Percentiles rank a stretch among this genome's conserved stretches.
Conservation (phyloP, 331 rosid species). For the Rosa hybrid region DNA sequence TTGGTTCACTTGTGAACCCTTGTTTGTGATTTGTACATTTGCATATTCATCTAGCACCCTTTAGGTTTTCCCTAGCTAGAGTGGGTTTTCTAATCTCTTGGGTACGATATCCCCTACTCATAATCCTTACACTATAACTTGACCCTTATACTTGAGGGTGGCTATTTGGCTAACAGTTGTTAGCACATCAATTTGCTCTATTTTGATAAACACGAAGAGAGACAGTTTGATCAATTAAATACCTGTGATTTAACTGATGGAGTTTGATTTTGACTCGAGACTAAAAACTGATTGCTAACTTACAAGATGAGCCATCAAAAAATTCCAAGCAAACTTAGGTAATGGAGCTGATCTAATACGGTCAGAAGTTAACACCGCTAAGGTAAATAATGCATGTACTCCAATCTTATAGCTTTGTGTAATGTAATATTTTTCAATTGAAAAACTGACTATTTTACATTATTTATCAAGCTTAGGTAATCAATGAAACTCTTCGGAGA, state of each 20-base stretch:
- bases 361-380: conserved; percentile 70
- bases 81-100: too few relatives aligned
- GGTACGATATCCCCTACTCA: too few relatives aligned
- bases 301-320: conserved; percentile 70
- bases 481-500: conserved; percentile 76
- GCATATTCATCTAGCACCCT: too few relatives aligned
- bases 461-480: conserved; percentile 48
- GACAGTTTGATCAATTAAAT: too few relatives aligned
- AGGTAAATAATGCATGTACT: conserved; percentile 44
- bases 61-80: too few relatives aligned
- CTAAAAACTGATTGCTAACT: neutral
- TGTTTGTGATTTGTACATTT: too few relatives aligned
- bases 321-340: conserved; percentile 55
- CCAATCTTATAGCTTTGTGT: neutral
- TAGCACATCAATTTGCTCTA: too few relatives aligned
- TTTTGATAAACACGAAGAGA: too few relatives aligned
- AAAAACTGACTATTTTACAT: neutral
- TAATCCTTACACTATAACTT: too few relatives aligned
- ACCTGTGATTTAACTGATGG: neutral
- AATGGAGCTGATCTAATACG: conserved; percentile 64
- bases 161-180: too few relatives aligned
- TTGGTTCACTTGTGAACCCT: too few relatives aligned
- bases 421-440: neutral
- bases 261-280: conserved; percentile 3
- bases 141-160: too few relatives aligned